Percentiles rank a stretch among this genome's conserved stretches.
These are phyloP conservation scores for Suhomyces vadensis DNA, from an alignment of 805 yeast species.

Conservation along the genomic window DNA sequence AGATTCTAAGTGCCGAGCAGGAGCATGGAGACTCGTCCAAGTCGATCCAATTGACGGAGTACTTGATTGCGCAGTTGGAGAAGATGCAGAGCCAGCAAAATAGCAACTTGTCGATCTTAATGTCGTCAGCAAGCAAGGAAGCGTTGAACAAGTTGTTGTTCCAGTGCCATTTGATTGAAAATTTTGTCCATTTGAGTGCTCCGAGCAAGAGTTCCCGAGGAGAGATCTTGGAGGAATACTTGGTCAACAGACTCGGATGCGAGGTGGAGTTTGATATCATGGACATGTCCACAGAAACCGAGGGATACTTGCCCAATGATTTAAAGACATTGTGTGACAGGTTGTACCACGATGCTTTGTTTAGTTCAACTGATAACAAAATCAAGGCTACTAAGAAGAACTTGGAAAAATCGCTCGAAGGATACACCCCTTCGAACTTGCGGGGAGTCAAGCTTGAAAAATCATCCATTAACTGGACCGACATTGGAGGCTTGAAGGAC, in stretches of 20 bases:
- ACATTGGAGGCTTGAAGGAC: conserved; percentile 82
- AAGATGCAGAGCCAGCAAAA: conserved; percentile 46
- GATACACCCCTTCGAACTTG: conserved; percentile 75
- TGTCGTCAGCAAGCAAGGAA: conserved; percentile 65
- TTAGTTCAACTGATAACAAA: conserved; percentile 14
- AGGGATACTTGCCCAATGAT: conserved; percentile 88
- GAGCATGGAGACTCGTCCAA: conserved; percentile 59
- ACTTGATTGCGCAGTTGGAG: conserved; percentile 47
- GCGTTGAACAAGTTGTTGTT: conserved; percentile 59
- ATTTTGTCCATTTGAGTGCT: conserved; percentile 56
- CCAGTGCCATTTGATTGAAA: conserved; percentile 71
- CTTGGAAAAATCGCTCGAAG: conserved; percentile 60
- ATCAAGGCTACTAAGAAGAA: conserved; percentile 29
- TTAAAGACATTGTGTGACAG: conserved; percentile 70
- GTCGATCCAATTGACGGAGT: conserved; percentile 66
- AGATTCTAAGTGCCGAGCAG: conserved; percentile 64
- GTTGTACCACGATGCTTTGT: conserved; percentile 53
- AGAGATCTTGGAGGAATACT: conserved; percentile 44
- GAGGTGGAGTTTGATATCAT: conserved; percentile 42
- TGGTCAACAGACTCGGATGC: conserved; percentile 27
- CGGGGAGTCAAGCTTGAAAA: conserved; percentile 87
- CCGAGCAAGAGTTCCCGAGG: conserved; percentile 68
- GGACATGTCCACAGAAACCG: conserved; percentile 65
- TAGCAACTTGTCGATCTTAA: conserved; percentile 54
- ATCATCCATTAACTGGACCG: conserved; percentile 74